Percentiles rank a stretch among this genome's conserved stretches.
These are phyloP conservation scores for Fusarium humuli DNA, from an alignment of 2,329 filamentous ascomycete species.

Conservation along the genomic window DNA sequence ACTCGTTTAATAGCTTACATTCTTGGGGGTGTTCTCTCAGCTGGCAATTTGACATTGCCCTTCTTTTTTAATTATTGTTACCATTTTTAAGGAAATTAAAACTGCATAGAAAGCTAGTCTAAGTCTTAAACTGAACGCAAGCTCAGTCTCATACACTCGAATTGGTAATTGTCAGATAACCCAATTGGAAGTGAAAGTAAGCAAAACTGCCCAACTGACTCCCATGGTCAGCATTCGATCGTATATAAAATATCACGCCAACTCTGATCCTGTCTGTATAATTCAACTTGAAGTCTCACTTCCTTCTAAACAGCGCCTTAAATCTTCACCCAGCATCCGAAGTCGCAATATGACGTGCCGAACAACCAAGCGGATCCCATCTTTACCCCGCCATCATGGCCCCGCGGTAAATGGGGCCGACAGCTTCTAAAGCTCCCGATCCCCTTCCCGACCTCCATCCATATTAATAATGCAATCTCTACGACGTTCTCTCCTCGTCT, in stretches of 20 bases:
- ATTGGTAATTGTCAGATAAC: background rate
- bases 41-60: too few relatives aligned
- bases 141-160: background rate
- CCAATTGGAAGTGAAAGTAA: background rate
- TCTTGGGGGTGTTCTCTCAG: too few relatives aligned
- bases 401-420: constrained; percentile 16
- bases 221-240: background rate
- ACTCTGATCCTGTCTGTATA: too few relatives aligned
- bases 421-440: background rate
- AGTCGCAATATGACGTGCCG: constrained; percentile 13
- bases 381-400: constrained; percentile 47
- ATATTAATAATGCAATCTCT: constrained; percentile 20
- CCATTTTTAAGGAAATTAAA: too few relatives aligned
- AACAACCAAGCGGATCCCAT: constrained; percentile 11
- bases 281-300: background rate
- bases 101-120: background rate
- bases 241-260: fast-evolving
- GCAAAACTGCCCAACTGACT: background rate
- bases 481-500: constrained; percentile 32
- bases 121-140: background rate
- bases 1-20: too few relatives aligned
- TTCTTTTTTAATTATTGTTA: too few relatives aligned
- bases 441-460: constrained; percentile 1
- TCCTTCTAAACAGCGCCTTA: background rate
- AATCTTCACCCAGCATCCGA: constrained; percentile 6